phyloP scores from a whole-genome alignment of 768 basidiomycete genomes.

The Pulveroboletus sp. region DNA sequence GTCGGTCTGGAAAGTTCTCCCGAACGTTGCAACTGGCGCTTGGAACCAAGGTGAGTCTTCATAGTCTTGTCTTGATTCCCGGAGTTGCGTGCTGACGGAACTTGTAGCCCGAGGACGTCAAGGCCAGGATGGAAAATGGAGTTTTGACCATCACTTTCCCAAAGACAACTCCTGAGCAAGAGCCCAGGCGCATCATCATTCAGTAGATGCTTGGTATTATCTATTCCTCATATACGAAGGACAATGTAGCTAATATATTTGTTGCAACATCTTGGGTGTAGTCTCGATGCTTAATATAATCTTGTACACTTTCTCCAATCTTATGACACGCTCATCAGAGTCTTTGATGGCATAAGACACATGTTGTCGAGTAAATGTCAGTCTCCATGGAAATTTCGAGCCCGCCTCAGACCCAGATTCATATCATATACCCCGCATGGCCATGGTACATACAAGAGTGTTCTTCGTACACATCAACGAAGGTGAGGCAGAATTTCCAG shows the following conservation, averaged over 20 bases:
- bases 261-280: neutral
- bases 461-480: too few relatives aligned
- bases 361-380: too few relatives aligned
- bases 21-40: slow-evolving; percentile 44
- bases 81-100: neutral
- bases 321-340: too few relatives aligned
- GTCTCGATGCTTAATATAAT: too few relatives aligned
- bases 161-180: slow-evolving; percentile 36
- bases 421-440: too few relatives aligned
- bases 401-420: too few relatives aligned
- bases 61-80: neutral
- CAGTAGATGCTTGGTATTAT: neutral
- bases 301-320: too few relatives aligned
- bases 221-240: neutral
- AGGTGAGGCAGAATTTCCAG: too few relatives aligned
- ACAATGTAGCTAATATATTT: neutral
- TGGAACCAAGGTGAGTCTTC: slow-evolving; percentile 41
- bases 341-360: too few relatives aligned
- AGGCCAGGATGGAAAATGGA: slow-evolving; percentile 46
- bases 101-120: slow-evolving; percentile 41
- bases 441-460: too few relatives aligned
- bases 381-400: too few relatives aligned
- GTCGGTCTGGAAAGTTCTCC: slow-evolving; percentile 44
- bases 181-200: slow-evolving; percentile 39
- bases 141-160: slow-evolving; percentile 49